Percentiles rank a stretch among this genome's conserved stretches.
phyloP scores from a whole-genome alignment of 805 yeast genomes.

The Starmerella sp. region DNA sequence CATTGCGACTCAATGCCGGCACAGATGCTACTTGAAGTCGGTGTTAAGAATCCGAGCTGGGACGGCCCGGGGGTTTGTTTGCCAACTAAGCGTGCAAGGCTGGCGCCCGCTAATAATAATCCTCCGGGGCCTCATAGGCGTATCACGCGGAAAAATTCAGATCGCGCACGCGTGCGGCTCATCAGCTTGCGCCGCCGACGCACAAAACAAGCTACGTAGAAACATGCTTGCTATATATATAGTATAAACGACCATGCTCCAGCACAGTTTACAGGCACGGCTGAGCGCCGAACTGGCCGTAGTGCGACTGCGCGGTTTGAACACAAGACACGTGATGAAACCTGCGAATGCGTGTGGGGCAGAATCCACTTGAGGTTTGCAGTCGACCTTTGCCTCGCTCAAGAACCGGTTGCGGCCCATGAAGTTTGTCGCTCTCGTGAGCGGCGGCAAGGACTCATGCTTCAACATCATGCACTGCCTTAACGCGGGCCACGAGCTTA shows the following conservation, averaged over 20 bases:
- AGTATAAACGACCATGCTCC: too few relatives aligned
- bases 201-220: too few relatives aligned
- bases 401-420: slow-evolving; percentile 31
- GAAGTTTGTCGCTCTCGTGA: slow-evolving; percentile 85
- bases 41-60: not conserved
- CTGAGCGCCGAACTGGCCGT: too few relatives aligned
- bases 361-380: too few relatives aligned
- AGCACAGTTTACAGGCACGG: too few relatives aligned
- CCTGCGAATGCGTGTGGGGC: too few relatives aligned
- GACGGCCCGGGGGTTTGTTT: not conserved
- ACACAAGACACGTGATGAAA: too few relatives aligned
- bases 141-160: too few relatives aligned
- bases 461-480: slow-evolving; percentile 78
- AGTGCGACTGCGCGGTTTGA: too few relatives aligned
- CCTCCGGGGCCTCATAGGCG: not conserved
- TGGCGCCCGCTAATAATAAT: not conserved
- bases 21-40: not conserved
- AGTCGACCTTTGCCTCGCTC: not conserved
- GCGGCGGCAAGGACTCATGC: slow-evolving; percentile 96
- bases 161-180: too few relatives aligned
- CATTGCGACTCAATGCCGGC: slow-evolving; percentile 9
- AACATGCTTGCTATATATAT: too few relatives aligned
- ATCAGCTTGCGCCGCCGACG: too few relatives aligned
- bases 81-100: not conserved
- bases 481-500: slow-evolving; percentile 73